Evolutionary conservation across 2,329 filamentous ascomycete species (phyloP).

Genomic region (Scleromitrula shiraiana): DNA sequence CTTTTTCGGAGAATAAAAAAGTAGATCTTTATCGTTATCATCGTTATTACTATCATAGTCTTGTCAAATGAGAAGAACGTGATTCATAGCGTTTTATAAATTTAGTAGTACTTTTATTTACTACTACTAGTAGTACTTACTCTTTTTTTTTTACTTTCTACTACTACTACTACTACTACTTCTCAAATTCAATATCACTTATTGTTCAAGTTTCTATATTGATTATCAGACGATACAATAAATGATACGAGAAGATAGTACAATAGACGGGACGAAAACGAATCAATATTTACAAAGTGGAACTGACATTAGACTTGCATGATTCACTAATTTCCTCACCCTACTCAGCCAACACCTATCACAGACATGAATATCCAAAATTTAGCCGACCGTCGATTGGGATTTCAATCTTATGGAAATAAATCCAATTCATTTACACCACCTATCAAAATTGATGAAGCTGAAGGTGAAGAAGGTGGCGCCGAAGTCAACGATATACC

Average conservation of each 20-base stretch:
- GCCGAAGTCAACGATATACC: slow-evolving; percentile 23
- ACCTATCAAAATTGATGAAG: slow-evolving; percentile 4
- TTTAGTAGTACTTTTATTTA: too few species aligned
- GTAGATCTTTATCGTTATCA: too few species aligned
- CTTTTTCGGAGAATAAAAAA: too few species aligned
- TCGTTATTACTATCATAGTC: too few species aligned
- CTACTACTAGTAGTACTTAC: too few species aligned
- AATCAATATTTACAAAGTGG: neutral
- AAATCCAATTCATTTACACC: neutral
- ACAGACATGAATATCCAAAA: slow-evolving; percentile 6
- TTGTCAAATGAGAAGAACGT: too few species aligned
- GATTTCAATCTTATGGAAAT: neutral
- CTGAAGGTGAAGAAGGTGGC: slow-evolving; percentile 9
- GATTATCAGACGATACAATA: too few species aligned
- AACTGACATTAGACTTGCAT: slow-evolving; percentile 4
- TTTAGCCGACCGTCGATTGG: slow-evolving; percentile 6
- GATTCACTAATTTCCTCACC: slow-evolving; percentile 6
- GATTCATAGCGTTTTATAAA: too few species aligned
- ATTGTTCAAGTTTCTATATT: too few species aligned
- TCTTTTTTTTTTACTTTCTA: too few species aligned
- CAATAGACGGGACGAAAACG: neutral
- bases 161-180: too few species aligned
- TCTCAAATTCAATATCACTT: too few species aligned
- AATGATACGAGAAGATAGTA: neutral
- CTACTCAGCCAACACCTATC: slow-evolving; percentile 1